A percentile compares a stretch with the other conserved stretches of the same genome.
These are phyloP conservation scores for Sarocladium oryzae DNA, from an alignment of 2,329 filamentous ascomycete genomes.

Conservation along the genomic window DNA sequence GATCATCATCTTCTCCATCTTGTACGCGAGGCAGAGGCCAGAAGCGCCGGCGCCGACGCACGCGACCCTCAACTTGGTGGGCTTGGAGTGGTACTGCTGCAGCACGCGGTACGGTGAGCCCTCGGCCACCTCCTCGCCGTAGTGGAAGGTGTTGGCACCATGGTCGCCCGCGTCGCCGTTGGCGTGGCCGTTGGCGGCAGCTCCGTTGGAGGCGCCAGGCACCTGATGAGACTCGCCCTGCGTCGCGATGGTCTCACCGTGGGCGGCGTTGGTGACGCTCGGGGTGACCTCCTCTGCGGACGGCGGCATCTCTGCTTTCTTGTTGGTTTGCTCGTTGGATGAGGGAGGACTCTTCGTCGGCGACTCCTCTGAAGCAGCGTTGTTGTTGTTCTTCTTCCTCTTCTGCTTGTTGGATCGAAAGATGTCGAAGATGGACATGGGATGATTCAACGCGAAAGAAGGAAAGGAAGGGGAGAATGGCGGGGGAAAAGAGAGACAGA, in stretches of 20 bases:
- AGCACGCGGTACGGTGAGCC: conserved; percentile 22
- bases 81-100: conserved; percentile 28
- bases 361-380: not conserved
- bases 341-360: not conserved
- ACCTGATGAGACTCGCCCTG: conserved; percentile 2
- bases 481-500: too few relatives aligned
- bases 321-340: not conserved
- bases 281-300: conserved; percentile 9
- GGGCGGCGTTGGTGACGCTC: conserved; percentile 10
- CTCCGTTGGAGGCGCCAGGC: not conserved
- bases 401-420: not conserved
- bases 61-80: conserved; percentile 24
- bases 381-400: not conserved
- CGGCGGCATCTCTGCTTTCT: not conserved
- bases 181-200: conserved; percentile 4
- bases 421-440: conserved; percentile 3
- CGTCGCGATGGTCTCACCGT: conserved; percentile 10
- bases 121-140: conserved; percentile 18
- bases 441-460: not conserved
- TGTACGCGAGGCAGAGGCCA: conserved; percentile 22
- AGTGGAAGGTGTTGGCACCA: conserved; percentile 16
- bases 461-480: not conserved
- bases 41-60: conserved; percentile 24
- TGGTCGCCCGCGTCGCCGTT: conserved; percentile 11
- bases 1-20: conserved; percentile 23